These are phyloP conservation scores for Kwoniella europaea DNA, from an alignment of 768 basidiomycete species.

Conservation along the genomic window DNA sequence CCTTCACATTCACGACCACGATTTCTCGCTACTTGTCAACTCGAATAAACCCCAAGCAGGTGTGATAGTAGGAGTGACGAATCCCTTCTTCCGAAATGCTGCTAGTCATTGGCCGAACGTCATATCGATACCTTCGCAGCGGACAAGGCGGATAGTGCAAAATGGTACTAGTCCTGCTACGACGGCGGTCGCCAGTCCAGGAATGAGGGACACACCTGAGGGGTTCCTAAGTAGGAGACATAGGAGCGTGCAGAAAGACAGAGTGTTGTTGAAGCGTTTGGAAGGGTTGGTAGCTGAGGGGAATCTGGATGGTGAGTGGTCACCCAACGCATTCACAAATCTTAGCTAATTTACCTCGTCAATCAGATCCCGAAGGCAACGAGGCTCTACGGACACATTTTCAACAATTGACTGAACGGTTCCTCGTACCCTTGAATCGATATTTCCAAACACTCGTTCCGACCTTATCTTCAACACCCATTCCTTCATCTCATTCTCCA, in stretches of 20 bases:
- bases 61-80: conserved; percentile 57
- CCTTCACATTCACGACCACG: conserved; percentile 94
- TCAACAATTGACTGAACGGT: conserved; percentile 77
- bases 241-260: conserved; percentile 84
- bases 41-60: conserved; percentile 63
- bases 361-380: conserved; percentile 64
- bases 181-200: conserved; percentile 17
- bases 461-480: conserved; percentile 21
- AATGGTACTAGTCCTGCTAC: conserved; percentile 22
- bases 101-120: conserved; percentile 59
- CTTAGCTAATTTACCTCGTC: too few relatives aligned
- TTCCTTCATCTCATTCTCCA: neutral
- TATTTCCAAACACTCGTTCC: conserved; percentile 66
- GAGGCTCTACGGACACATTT: conserved; percentile 76
- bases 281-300: conserved; percentile 62
- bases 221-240: conserved; percentile 64
- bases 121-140: conserved; percentile 46
- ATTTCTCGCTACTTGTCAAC: conserved; percentile 75
- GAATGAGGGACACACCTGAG: conserved; percentile 41
- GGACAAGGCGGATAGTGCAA: conserved; percentile 18
- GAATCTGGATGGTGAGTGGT: conserved; percentile 51
- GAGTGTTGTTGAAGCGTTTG: conserved; percentile 70
- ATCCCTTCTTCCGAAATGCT: conserved; percentile 59
- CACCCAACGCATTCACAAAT: too few relatives aligned
- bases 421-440: conserved; percentile 86